A percentile compares a stretch with the other conserved stretches of the same genome.
These are phyloP conservation scores for Curvularia verruculosa DNA, from an alignment of 2,329 filamentous ascomycete genomes.

Conservation along the genomic window DNA sequence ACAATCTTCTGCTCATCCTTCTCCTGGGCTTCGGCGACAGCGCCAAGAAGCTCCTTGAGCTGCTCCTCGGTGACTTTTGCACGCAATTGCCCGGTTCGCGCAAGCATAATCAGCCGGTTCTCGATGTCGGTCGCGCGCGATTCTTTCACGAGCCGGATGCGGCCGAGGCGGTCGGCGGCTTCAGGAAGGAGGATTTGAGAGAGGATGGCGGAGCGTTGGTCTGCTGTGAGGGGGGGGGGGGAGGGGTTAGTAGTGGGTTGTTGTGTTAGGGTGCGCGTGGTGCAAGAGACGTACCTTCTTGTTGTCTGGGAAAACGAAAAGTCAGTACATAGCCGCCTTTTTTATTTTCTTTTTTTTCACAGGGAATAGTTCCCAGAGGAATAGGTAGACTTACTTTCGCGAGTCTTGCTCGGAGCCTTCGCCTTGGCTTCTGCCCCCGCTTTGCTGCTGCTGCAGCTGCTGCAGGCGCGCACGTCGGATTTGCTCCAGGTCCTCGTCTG, in stretches of 20 bases:
- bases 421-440: conserved; percentile 60
- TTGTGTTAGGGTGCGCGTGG: conserved; percentile 24
- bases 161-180: conserved; percentile 88
- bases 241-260: conserved; percentile 23
- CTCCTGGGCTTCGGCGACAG: conserved; percentile 76
- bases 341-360: not conserved
- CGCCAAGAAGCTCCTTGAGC: conserved; percentile 87
- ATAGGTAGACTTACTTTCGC: conserved; percentile 50
- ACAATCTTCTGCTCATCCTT: conserved; percentile 74
- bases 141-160: conserved; percentile 95
- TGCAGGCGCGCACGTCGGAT: conserved; percentile 91
- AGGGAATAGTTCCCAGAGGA: no score
- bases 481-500: conserved; percentile 74
- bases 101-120: conserved; percentile 90
- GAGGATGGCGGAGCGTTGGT: conserved; percentile 78
- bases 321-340: conserved; percentile 1
- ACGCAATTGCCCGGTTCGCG: conserved; percentile 83
- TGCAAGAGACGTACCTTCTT: conserved; percentile 32
- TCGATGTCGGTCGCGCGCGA: conserved; percentile 88
- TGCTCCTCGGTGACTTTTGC: conserved; percentile 90
- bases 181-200: conserved; percentile 93
- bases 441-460: conserved; percentile 81
- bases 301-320: conserved; percentile 16
- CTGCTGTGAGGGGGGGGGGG: conserved; percentile 62
- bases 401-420: conserved; percentile 65